These are phyloP conservation scores for Colletotrichum sansevieriae DNA, from an alignment of 2,329 filamentous ascomycete genomes.

Conservation along the genomic window DNA sequence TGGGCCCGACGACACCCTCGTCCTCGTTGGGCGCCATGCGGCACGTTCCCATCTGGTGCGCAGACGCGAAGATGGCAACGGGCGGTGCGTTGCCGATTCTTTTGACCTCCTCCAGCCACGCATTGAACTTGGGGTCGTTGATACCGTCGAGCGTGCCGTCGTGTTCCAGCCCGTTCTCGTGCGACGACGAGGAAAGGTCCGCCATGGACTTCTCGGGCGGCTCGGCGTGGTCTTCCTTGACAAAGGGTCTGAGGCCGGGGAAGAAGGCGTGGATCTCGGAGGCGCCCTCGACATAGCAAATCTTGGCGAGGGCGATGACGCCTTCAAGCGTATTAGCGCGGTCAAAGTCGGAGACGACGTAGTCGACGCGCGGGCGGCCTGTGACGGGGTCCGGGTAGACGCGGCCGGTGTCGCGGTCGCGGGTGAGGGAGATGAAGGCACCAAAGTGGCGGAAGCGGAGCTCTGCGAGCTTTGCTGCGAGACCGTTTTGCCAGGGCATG, in stretches of 20 bases:
- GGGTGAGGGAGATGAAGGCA: constrained; percentile 78
- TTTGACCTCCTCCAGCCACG: constrained; percentile 69
- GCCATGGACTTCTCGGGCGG: constrained; percentile 38
- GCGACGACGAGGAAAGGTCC: constrained; percentile 9
- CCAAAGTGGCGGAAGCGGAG: constrained; percentile 78
- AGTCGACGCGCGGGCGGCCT: constrained; percentile 75
- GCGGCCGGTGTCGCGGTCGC: constrained; percentile 81
- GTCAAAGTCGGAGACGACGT: constrained; percentile 79
- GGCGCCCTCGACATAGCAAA: constrained; percentile 83
- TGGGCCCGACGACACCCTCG: constrained; percentile 69
- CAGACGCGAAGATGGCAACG: constrained; percentile 71
- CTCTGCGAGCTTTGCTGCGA: constrained; percentile 79
- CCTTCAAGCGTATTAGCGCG: constrained; percentile 79
- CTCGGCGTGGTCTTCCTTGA: constrained; percentile 49
- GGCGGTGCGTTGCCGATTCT: constrained; percentile 64
- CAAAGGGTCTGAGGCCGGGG: constrained; percentile 74
- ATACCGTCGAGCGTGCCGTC: constrained; percentile 49
- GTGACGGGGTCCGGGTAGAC: constrained; percentile 79
- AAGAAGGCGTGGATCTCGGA: constrained; percentile 80
- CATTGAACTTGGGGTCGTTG: constrained; percentile 70
- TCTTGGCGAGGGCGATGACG: constrained; percentile 77
- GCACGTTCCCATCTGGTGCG: constrained; percentile 86
- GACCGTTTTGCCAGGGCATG: constrained; percentile 75
- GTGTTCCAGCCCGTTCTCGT: constrained; percentile 17
- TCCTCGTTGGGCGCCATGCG: constrained; percentile 72